Evolutionary conservation across 768 basidiomycete genomes (phyloP).

Genomic region (Naganishia kalamii): DNA sequence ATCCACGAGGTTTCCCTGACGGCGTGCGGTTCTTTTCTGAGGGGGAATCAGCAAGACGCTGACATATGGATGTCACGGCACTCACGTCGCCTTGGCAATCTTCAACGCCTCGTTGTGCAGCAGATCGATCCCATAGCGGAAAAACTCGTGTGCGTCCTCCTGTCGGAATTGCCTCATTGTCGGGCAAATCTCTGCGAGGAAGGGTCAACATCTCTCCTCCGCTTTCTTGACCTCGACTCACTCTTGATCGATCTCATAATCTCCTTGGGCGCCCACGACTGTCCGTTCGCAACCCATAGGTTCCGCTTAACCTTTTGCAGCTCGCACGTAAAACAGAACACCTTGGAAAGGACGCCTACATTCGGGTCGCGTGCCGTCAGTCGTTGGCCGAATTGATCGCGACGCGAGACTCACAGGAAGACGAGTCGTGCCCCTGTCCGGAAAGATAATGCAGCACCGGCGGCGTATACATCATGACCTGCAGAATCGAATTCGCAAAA

Average conservation of each 20-base stretch:
- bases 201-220: neutral
- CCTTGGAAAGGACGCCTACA: conserved; percentile 20
- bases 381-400: too few relatives aligned
- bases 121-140: conserved; percentile 86
- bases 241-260: conserved; percentile 67
- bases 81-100: conserved; percentile 62
- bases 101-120: conserved; percentile 76
- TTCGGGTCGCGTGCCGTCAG: too few relatives aligned
- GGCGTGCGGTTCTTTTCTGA: conserved; percentile 39
- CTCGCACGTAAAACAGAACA: conserved; percentile 75
- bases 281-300: conserved; percentile 48
- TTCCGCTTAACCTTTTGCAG: conserved; percentile 57
- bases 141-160: conserved; percentile 96
- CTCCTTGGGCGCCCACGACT: conserved; percentile 58
- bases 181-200: conserved; percentile 69
- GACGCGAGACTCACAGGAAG: conserved; percentile 2
- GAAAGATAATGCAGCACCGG: conserved; percentile 52
- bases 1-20: conserved; percentile 82
- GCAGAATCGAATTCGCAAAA: conserved; percentile 88
- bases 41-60: neutral
- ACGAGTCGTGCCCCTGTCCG: neutral
- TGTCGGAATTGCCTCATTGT: conserved; percentile 85
- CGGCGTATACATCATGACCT: conserved; percentile 87
- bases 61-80: conserved; percentile 23
- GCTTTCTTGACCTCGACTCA: conserved; percentile 46